A percentile compares a stretch with the other conserved stretches of the same genome.
Conservation (phyloP, 106 monocot species). For the Acorus gramineus region DNA sequence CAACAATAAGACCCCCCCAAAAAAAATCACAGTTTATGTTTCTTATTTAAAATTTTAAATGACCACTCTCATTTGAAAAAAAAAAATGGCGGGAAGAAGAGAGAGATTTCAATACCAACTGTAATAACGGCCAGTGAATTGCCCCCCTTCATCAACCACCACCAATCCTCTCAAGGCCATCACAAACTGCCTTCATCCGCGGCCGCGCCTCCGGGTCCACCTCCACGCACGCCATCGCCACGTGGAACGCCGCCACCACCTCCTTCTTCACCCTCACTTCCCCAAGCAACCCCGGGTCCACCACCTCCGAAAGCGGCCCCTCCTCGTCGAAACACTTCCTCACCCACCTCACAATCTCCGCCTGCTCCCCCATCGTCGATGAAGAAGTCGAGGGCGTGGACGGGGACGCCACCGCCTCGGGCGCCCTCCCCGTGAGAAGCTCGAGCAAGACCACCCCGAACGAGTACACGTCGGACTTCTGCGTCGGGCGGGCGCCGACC, state of each 20-base stretch:
- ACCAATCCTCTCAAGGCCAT: constrained; percentile 53
- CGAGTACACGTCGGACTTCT: constrained; percentile 83
- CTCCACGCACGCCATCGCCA: constrained; percentile 72
- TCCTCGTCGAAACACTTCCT: constrained; percentile 50
- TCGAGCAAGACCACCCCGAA: constrained; percentile 73
- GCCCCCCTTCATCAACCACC: not conserved
- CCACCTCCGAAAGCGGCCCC: constrained; percentile 51
- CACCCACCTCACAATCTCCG: constrained; percentile 72
- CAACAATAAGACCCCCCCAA: too few species aligned
- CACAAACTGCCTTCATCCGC: constrained; percentile 61
- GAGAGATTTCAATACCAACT: not conserved
- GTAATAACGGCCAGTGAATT: not conserved
- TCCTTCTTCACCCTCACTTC: constrained; percentile 47
- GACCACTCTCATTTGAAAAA: too few species aligned
- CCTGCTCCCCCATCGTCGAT: constrained; percentile 1
- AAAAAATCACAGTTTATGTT: too few species aligned
- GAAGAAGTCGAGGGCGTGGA: constrained; percentile 18
- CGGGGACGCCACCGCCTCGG: constrained; percentile 8
- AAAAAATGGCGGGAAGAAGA: too few species aligned
- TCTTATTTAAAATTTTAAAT: too few species aligned
- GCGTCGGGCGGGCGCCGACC: constrained; percentile 25
- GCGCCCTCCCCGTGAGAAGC: constrained; percentile 55
- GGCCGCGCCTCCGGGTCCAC: constrained; percentile 65
- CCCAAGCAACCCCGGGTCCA: constrained; percentile 33
- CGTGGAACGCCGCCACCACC: constrained; percentile 37